Evolutionary conservation across 257 asterid genomes (phyloP), one percentile per base, ranked within the genome.

Genomic region (Ehretia macrophylla): DNA sequence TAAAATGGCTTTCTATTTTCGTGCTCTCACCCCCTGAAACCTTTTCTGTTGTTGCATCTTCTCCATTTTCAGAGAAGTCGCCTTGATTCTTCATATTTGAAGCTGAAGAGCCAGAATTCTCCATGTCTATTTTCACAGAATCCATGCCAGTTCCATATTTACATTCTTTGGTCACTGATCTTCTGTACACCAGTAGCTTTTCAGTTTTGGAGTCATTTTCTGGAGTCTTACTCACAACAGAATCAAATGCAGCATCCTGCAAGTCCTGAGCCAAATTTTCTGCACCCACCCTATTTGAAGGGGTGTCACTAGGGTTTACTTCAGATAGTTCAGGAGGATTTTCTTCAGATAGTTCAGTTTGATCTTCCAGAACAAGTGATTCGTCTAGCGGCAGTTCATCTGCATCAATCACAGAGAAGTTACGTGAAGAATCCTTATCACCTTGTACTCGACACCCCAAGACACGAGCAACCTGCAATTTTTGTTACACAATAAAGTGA

Each of bases 381-480:
- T 79, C 85, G 67, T 60, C 73, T 17, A 52, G 44, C 66, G 75
- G 72, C 22, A 47, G 70, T 46, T 72, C 88, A 55, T 62, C 49
- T 58, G 75, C 68, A 72, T 60, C 59, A 51, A 68, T 57, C 67
- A 44, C 58, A 48, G 64, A 68, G 63, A 48, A 49, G 59, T 42
- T 68, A 59, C 53, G 69, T 27, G 68, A 69, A 49, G 61, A 48
- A 67, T 51, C 59, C 71, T 61, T 59, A 58, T 79, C 84, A 66
- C 72, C 81, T 79, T 66, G 75, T 59, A 82, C 74, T 48, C 95
- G 91, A 69, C 96, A 89, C 59, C 94, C 99, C 75, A 89, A 38
- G 67, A 93, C 86, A 56, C 85, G 84, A 77, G 89, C 94, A 62
- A 93, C 99, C 97, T 86, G 78, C 69, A 73, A 59, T 21, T 50